These are phyloP conservation scores for Malus asiatica DNA, from an alignment of 306 rosid genomes.

Conservation along the genomic window DNA sequence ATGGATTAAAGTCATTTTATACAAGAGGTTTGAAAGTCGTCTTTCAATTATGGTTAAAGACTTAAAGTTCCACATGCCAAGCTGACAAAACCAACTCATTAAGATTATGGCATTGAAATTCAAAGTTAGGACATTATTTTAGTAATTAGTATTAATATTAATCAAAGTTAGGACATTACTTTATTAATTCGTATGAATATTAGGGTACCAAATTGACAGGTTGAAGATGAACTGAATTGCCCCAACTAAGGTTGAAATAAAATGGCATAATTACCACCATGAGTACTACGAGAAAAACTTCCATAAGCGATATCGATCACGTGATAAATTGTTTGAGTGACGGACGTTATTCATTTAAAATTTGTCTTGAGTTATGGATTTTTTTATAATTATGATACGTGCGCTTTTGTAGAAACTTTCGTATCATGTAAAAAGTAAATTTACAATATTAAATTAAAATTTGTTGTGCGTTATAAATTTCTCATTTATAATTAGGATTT, in stretches of 20 bases:
- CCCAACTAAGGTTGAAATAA: not conserved
- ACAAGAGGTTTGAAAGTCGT: not conserved
- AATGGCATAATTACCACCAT: not conserved
- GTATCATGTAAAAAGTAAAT: too few species aligned
- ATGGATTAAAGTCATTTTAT: not conserved
- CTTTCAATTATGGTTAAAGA: slow-evolving; percentile 8
- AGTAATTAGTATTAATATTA: not conserved
- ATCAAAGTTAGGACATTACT: too few species aligned
- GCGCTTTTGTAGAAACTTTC: too few species aligned
- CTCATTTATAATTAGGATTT: too few species aligned
- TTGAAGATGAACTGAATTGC: not conserved
- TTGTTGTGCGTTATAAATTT: too few species aligned
- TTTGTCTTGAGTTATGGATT: too few species aligned
- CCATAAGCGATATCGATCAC: too few species aligned
- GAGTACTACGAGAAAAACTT: not conserved
- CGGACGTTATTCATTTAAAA: too few species aligned
- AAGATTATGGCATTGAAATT: slow-evolving; percentile 3
- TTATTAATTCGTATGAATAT: too few species aligned
- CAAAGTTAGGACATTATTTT: not conserved
- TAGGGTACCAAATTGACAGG: not conserved
- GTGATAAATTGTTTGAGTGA: too few species aligned
- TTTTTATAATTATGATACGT: too few species aligned
- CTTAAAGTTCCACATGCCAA: slow-evolving; percentile 23
- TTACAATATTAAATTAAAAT: too few species aligned
- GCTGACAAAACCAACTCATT: slow-evolving; percentile 15